Conservation (phyloP, 2,329 filamentous ascomycete species). For the Xylogone sp. region DNA sequence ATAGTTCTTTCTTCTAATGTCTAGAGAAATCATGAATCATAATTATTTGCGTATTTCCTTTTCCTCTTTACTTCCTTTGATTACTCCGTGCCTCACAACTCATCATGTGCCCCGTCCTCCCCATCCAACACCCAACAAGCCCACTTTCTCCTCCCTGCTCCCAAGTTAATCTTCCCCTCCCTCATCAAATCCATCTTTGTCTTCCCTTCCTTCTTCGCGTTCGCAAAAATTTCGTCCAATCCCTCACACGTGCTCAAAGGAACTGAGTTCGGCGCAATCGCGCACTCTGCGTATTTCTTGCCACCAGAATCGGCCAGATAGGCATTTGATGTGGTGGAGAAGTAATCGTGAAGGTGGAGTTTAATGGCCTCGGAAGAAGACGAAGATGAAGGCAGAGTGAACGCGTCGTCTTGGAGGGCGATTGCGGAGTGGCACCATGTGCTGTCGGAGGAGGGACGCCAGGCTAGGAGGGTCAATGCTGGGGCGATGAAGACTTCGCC, state of each 20-base stretch:
- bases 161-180: constrained; percentile 16
- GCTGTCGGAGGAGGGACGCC: constrained; percentile 12
- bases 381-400: constrained; percentile 12
- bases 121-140: constrained; percentile 12
- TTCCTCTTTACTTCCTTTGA: too few species aligned
- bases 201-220: background rate
- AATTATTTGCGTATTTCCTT: too few species aligned
- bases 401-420: constrained; percentile 11
- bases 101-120: constrained; percentile 1
- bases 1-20: too few species aligned
- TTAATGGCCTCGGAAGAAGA: background rate
- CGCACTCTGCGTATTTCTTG: constrained; percentile 18
- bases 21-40: too few species aligned
- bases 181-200: background rate
- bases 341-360: constrained; percentile 20
- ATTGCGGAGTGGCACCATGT: constrained; percentile 23
- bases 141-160: constrained; percentile 20
- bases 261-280: constrained; percentile 19
- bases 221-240: constrained; percentile 9
- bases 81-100: background rate
- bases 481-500: constrained; percentile 25
- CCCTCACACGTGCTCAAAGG: constrained; percentile 18
- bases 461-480: constrained; percentile 23
- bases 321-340: constrained; percentile 3
- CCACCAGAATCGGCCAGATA: constrained; percentile 12